Evolutionary conservation across 495 filamentous ascomycete species (phyloP).

Genomic region (Chaetomium tenue): DNA sequence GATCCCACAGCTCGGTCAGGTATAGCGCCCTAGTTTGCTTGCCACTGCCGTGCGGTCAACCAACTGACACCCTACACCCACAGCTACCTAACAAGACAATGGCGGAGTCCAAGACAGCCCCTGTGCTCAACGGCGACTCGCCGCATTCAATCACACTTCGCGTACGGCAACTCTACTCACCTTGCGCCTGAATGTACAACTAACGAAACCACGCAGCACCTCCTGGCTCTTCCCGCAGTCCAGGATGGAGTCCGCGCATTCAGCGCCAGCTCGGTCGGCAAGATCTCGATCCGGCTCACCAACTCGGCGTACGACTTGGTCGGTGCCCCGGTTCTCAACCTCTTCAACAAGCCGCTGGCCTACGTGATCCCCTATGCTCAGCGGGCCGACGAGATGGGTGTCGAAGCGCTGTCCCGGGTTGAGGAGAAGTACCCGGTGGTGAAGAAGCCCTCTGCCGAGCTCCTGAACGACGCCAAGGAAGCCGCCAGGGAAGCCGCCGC

Average conservation of each 20-base stretch:
- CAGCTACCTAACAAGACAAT: slow-evolving; percentile 25
- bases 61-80: slow-evolving; percentile 24
- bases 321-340: slow-evolving; percentile 71
- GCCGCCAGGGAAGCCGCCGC: slow-evolving; percentile 60
- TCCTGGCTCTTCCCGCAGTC: slow-evolving; percentile 81
- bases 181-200: background rate
- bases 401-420: slow-evolving; percentile 68
- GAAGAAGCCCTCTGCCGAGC: slow-evolving; percentile 79
- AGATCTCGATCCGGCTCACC: slow-evolving; percentile 71
- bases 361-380: slow-evolving; percentile 79
- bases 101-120: slow-evolving; percentile 19
- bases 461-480: slow-evolving; percentile 64
- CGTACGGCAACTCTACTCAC: slow-evolving; percentile 20
- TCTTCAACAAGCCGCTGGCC: slow-evolving; percentile 70
- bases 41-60: background rate
- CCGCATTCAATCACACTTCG: slow-evolving; percentile 31
- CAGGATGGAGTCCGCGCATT: slow-evolving; percentile 73
- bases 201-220: slow-evolving; percentile 56
- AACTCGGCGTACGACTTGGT: slow-evolving; percentile 61
- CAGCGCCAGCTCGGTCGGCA: slow-evolving; percentile 76
- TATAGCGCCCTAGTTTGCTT: background rate
- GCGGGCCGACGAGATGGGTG: slow-evolving; percentile 77
- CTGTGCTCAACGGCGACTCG: slow-evolving; percentile 34
- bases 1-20: background rate
- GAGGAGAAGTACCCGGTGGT: slow-evolving; percentile 81